Conservation (phyloP, 179 eudicot genomes). For the Beta macrorhiza region DNA sequence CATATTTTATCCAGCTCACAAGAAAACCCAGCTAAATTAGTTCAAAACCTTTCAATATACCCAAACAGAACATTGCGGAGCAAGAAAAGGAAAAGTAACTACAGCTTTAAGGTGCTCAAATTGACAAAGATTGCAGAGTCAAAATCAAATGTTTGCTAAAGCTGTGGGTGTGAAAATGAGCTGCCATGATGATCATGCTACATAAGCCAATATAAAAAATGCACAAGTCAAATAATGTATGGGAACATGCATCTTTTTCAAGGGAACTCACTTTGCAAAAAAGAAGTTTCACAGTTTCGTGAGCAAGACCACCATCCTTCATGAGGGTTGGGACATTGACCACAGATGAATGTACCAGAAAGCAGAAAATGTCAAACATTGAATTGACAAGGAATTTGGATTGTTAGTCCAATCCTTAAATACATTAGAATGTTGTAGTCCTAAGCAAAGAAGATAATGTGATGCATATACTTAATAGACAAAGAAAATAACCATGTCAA, state of each 20-base stretch:
- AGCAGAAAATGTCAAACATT: neutral
- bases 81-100: neutral
- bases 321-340: neutral
- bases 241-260: neutral
- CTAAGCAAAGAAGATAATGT: neutral
- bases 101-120: neutral
- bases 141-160: neutral
- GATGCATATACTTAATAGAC: neutral
- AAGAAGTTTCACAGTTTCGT: neutral
- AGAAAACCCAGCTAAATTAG: neutral
- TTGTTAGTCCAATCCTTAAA: neutral
- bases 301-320: neutral
- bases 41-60: neutral
- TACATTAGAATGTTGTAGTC: neutral
- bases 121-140: neutral
- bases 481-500: constrained; percentile 64
- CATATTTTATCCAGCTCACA: neutral
- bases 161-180: neutral
- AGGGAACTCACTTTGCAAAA: neutral
- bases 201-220: neutral
- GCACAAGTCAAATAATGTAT: neutral
- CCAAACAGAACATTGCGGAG: too few relatives aligned
- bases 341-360: neutral
- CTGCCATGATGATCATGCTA: too few relatives aligned
- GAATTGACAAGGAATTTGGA: neutral